phyloP scores from a whole-genome alignment of 108 stramenopile species.

The Nannochloropsis gaditana region DNA sequence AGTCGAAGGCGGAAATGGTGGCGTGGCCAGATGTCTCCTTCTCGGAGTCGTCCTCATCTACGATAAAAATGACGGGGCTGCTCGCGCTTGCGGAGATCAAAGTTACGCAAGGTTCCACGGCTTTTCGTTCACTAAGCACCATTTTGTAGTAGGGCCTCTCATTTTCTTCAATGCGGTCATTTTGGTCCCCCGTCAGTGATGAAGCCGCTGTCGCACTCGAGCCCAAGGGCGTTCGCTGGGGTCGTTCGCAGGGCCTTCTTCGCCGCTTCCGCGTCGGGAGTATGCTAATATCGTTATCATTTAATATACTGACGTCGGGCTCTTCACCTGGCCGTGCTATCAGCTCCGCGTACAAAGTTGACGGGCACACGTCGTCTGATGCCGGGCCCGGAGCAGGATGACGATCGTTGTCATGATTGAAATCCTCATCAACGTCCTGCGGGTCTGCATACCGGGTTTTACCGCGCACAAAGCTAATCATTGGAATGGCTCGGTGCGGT shows the following conservation, averaged over 20 bases:
- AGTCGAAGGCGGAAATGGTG: neutral
- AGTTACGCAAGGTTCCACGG: neutral
- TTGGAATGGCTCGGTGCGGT: neutral
- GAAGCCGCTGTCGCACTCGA: neutral
- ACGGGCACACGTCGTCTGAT: constrained; percentile 9
- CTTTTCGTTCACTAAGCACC: too few relatives aligned
- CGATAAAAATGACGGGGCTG: neutral
- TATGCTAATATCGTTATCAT: neutral
- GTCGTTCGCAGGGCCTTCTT: neutral
- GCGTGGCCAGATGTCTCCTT: neutral
- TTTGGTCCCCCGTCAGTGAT: neutral
- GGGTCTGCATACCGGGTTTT: neutral
- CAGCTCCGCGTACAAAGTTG: neutral
- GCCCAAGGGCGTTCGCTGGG: neutral
- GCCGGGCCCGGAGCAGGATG: neutral
- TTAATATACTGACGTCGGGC: neutral
- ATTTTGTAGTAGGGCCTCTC: neutral
- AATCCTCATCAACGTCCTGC: neutral
- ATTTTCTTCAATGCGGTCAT: neutral
- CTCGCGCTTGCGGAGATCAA: neutral
- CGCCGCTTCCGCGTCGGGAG: constrained; percentile 16
- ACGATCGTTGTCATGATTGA: neutral
- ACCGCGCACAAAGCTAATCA: neutral
- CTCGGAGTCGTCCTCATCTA: neutral
- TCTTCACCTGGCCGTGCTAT: neutral